Evolutionary conservation across 306 rosid genomes (phyloP).

Genomic region (Astragalus membranaceus): DNA sequence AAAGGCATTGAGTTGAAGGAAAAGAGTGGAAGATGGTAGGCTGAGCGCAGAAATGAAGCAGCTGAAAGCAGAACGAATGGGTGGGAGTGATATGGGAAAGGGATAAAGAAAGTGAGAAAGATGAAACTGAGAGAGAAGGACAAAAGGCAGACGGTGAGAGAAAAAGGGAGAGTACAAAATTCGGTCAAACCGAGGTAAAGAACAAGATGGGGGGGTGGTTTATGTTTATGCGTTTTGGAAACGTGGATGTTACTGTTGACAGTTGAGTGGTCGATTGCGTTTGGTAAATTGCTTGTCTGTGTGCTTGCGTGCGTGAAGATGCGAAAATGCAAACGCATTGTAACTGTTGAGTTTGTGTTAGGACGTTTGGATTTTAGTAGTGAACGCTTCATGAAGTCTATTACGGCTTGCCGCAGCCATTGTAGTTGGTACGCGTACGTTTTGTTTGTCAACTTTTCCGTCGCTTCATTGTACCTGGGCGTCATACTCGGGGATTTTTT

Average conservation of each 20-base stretch:
- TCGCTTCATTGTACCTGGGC: background rate
- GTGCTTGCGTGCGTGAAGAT: background rate
- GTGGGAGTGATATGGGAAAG: background rate
- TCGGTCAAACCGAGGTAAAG: conserved; percentile 36
- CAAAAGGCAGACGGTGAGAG: background rate
- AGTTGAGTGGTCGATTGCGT: conserved; percentile 14
- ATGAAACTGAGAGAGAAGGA: background rate
- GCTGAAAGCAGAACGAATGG: background rate
- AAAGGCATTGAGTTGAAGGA: conserved; percentile 25
- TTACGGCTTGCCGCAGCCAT: conserved; percentile 7
- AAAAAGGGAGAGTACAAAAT: background rate
- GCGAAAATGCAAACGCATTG: background rate
- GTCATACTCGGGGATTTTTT: background rate
- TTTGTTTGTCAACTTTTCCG: background rate
- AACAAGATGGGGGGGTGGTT: background rate
- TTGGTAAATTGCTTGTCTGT: background rate
- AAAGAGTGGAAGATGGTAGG: background rate
- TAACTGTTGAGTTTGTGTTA: background rate
- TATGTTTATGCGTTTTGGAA: conserved; percentile 19
- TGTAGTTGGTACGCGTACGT: background rate
- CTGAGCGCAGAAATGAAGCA: background rate
- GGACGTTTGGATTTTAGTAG: background rate
- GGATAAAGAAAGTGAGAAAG: conserved; percentile 13
- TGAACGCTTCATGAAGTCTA: background rate
- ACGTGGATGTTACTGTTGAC: conserved; percentile 7